Base-by-base conservation (phyloP, 75 land plant species). In the Ceratopteris richardii region DNA sequence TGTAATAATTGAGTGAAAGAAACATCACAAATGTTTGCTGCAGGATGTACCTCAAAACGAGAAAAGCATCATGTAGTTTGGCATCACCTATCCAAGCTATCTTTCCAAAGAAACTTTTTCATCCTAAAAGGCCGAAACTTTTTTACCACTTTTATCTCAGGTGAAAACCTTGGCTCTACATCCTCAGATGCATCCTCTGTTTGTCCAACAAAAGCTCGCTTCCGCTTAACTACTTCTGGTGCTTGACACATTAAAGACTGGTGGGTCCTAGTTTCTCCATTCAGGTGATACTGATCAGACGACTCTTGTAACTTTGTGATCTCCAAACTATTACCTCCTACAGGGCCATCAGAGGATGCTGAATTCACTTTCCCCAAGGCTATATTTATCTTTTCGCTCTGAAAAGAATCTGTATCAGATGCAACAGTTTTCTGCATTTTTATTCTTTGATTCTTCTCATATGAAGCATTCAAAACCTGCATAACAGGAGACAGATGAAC, bases 401-500 rank as follows among this genome's bases (percentile, higher is more conserved):
- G 3, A 1, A 52, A 25, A 52, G n/a, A 46, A 9, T 57, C 66
- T 12, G 51, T 51, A 25, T 20, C 28, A 29, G 30, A 20, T 27
- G 21, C 56, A 33, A 31, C 21, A 29, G 25, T 43, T 52, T 58
- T 60, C 40, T 31, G 54, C 4, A 73, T 65, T 40, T 69, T 75
- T 22, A 64, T 54, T 42, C 47, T 73, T 28, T 73, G 60, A 42
- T 78, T 74, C 61, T 69, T 94, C 68, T 90, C 85, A 71, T 83
- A 77, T 52, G 84, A 83, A 44, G 79, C 77, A 60, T 80, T 81
- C 51, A 94, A 82, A 24, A 94, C 98, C 98, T 93, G 81, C 68
- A 33, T 33, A 33, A n/a, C n/a, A n/a, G n/a, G n/a, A n/a, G n/a
- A n/a, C n/a, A n/a, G 21, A 59, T 18, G 19, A 5, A 62, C 17